Evolutionary conservation across 805 yeast genomes (phyloP).

Genomic region (Candida jianshihensis): DNA sequence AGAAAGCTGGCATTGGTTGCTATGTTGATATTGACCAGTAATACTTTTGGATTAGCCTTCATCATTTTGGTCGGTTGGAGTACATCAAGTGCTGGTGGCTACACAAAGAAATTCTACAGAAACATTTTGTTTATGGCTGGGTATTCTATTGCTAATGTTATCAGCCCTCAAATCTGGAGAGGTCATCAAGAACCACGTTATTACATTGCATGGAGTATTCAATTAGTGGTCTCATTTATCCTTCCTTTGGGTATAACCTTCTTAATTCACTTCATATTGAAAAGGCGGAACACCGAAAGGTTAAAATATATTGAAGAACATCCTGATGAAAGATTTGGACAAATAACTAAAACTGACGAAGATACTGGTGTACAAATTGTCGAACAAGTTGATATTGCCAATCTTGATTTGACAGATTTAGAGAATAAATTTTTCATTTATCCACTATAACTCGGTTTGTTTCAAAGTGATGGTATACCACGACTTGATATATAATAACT

Average conservation of each 20-base stretch:
- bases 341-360: background rate
- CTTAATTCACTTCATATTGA: slow-evolving; percentile 29
- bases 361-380: slow-evolving; percentile 30
- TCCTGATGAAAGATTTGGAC: slow-evolving; percentile 45
- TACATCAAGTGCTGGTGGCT: slow-evolving; percentile 24
- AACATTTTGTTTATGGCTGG: slow-evolving; percentile 29
- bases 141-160: slow-evolving; percentile 35
- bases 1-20: slow-evolving; percentile 23
- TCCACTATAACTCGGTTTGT: no score
- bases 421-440: slow-evolving; percentile 1
- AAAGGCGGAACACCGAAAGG: slow-evolving; percentile 31
- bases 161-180: slow-evolving; percentile 42
- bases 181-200: slow-evolving; percentile 32
- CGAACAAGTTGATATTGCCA: slow-evolving; percentile 9
- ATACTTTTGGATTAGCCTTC: slow-evolving; percentile 24
- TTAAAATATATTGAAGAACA: slow-evolving; percentile 17
- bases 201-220: slow-evolving; percentile 39
- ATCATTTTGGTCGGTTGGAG: slow-evolving; percentile 7
- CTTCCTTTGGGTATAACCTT: slow-evolving; percentile 28
- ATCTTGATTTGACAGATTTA: slow-evolving; percentile 1
- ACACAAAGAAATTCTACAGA: slow-evolving; percentile 35
- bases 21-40: slow-evolving; percentile 28
- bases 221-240: slow-evolving; percentile 36
- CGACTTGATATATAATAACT: no score
- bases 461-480: no score